Base-by-base conservation (phyloP, 352 stramenopile species). In the Globisporangium paroecandrum region DNA sequence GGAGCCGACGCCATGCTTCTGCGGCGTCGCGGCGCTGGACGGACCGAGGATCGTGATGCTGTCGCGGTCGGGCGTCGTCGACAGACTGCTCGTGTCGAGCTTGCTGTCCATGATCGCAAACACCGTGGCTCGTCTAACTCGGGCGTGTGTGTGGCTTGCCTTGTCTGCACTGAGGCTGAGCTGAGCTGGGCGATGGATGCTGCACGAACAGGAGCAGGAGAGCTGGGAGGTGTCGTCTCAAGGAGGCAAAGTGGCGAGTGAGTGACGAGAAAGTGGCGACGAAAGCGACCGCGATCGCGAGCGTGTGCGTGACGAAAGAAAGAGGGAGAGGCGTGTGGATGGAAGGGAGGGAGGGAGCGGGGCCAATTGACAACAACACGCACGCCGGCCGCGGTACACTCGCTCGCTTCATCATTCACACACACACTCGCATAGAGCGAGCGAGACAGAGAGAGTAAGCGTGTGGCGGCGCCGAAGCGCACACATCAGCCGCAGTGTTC, bases 21-120 rank as follows among this genome's bases (percentile, higher is more conserved):
- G n/a, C 29, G 66, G 66, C 60, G 58, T 62, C 36, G 6, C 18
- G 15, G 12, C 36, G 4, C 22, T 27, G 6, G 55, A 34, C 8
- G 20, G 20, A 6, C 66, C 66, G 0, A 71, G 59, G 38, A 71
- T 67, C 59, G 66, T 71, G 51, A 71, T 66, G 41, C 60, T 69
- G 64, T 69, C 64, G 25, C 64, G 57, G 4, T 69, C 64, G 22
- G 64, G 64, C 18, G 57, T 64, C 43, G 58, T 70, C 22, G 46
- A 38, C 29, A 62, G 34, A 54, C 62, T 60, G 36, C 51, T 60
- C 51, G 46, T 38, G 24, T 59, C 54, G 25, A 59, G 43, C 18
- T 59, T 34, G 27, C 15, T 25, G 25, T 59, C 27, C 43, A 51
- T 51, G 15, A 51, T 51, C 6, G 6, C 43, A 22, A 51, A 51